Evolutionary conservation across 176 grass and related monocot species (phyloP).

Genomic region (Chrysopogon serrulatus): DNA sequence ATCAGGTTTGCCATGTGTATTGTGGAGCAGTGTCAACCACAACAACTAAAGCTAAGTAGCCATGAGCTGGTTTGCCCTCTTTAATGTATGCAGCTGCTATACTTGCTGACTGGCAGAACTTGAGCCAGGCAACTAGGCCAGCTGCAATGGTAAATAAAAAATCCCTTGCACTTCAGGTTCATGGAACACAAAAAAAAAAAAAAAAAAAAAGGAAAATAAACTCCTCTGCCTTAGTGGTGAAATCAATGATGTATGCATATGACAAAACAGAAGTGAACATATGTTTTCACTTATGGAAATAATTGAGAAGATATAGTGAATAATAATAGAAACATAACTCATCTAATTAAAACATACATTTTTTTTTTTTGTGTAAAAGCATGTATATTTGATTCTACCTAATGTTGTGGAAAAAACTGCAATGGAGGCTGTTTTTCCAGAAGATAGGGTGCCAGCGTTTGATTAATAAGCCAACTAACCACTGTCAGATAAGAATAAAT

Average conservation of each 20-base stretch:
- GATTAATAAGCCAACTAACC: not conserved
- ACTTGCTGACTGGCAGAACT: slow-evolving; percentile 45
- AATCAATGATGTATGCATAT: not conserved
- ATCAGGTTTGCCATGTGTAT: not conserved
- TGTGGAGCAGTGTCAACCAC: slow-evolving; percentile 45
- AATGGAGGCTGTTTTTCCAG: not conserved
- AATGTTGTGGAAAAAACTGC: too few species aligned
- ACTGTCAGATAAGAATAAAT: not conserved
- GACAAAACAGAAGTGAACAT: not conserved
- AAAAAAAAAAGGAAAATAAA: not conserved
- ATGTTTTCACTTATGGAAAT: not conserved
- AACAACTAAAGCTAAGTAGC: slow-evolving; percentile 43
- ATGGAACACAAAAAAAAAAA: too few species aligned
- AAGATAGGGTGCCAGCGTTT: not conserved
- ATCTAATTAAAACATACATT: not conserved
- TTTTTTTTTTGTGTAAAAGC: not conserved
- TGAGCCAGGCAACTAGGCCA: slow-evolving; percentile 56
- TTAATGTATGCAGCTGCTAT: slow-evolving; percentile 48
- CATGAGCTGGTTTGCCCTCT: slow-evolving; percentile 53
- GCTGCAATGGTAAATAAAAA: slow-evolving; percentile 23
- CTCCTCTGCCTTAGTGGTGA: not conserved
- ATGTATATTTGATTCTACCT: not conserved
- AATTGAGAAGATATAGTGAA: not conserved
- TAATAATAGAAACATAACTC: not conserved
- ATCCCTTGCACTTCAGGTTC: too few species aligned